Conservation (phyloP, 2,329 filamentous ascomycete genomes). For the Colletotrichum trifolii region DNA sequence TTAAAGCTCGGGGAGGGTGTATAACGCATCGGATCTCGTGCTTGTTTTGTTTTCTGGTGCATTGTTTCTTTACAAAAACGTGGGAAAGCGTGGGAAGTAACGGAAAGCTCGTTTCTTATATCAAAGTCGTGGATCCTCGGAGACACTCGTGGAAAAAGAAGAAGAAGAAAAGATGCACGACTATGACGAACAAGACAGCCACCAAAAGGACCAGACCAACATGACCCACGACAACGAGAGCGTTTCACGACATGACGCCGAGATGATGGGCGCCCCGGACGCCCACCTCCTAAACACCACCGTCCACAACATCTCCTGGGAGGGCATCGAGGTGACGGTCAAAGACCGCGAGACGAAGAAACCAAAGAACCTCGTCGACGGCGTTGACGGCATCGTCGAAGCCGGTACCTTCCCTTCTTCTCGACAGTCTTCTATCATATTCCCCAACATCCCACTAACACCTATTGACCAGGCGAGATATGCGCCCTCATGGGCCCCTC, state of each 20-base stretch:
- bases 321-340: slow-evolving; percentile 74
- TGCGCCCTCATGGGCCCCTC: slow-evolving; percentile 85
- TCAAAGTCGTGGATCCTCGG: no score
- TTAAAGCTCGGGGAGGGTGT: no score
- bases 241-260: slow-evolving; percentile 37
- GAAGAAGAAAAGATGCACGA: slow-evolving; percentile 1
- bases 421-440: slow-evolving; percentile 3
- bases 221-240: slow-evolving; percentile 1
- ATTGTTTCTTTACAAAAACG: no score
- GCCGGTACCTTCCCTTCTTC: slow-evolving; percentile 59
- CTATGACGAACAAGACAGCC: neutral
- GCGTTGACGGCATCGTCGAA: slow-evolving; percentile 71
- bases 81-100: no score
- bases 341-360: slow-evolving; percentile 76
- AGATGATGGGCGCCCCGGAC: slow-evolving; percentile 45
- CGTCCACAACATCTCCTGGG: slow-evolving; percentile 75
- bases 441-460: neutral
- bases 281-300: slow-evolving; percentile 71
- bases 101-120: no score
- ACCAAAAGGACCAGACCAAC: slow-evolving; percentile 6
- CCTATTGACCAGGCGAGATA: slow-evolving; percentile 65
- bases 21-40: no score
- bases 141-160: no score
- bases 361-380: slow-evolving; percentile 70
- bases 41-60: no score